These are phyloP conservation scores for Pyricularia grisea DNA, from an alignment of 2,329 filamentous ascomycete genomes.

Conservation along the genomic window DNA sequence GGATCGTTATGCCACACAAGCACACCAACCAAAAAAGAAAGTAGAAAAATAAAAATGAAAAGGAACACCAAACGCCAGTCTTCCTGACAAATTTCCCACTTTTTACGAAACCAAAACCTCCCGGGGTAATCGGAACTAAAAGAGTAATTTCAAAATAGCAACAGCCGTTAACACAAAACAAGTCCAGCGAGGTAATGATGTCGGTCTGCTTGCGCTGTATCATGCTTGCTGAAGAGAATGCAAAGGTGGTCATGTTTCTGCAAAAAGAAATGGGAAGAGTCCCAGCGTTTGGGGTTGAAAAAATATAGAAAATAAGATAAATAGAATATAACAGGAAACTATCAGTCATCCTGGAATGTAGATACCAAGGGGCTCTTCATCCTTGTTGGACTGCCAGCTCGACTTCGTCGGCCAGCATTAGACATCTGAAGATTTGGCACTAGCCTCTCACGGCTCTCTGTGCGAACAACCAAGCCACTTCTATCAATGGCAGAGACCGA, in stretches of 20 bases:
- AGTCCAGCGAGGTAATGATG: not conserved
- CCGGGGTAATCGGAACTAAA: not conserved
- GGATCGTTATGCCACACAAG: not conserved
- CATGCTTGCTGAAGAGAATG: not conserved
- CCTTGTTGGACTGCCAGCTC: conserved; percentile 47
- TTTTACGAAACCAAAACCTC: not conserved
- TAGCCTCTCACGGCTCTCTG: conserved; percentile 77
- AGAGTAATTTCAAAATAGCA: not conserved
- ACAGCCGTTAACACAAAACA: not conserved
- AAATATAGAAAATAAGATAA: not conserved
- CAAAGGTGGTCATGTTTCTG: not conserved
- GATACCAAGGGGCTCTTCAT: conserved; percentile 48
- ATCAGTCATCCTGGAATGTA: conserved; percentile 30
- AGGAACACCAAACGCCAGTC: not conserved
- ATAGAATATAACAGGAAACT: not conserved
- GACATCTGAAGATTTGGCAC: conserved; percentile 43
- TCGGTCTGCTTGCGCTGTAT: not conserved
- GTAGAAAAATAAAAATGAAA: not conserved
- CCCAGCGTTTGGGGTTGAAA: not conserved
- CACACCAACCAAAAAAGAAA: not conserved
- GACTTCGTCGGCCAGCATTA: conserved; percentile 47
- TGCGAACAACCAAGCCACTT: conserved; percentile 68
- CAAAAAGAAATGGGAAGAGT: not conserved
- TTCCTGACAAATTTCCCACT: not conserved
- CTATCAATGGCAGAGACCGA: conserved; percentile 45